These are phyloP conservation scores for Diaporthe vexans DNA, from an alignment of 2,329 filamentous ascomycete genomes.

Conservation along the genomic window DNA sequence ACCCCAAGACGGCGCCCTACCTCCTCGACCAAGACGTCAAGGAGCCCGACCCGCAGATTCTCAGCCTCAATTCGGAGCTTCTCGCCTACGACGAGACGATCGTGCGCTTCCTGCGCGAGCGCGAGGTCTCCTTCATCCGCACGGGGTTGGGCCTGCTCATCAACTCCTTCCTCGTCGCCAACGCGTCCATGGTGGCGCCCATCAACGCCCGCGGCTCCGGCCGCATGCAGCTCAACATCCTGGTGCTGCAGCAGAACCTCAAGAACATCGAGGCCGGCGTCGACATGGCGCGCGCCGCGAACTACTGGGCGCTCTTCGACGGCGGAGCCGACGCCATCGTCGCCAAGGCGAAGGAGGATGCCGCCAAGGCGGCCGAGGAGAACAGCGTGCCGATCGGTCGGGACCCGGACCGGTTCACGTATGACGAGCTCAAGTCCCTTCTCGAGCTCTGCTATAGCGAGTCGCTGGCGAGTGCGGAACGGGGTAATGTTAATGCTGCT, in stretches of 20 bases:
- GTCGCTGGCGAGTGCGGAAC: slow-evolving; percentile 74
- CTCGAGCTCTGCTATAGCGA: slow-evolving; percentile 79
- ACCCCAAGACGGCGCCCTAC: slow-evolving; percentile 72
- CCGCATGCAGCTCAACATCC: slow-evolving; percentile 93
- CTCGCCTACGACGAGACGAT: slow-evolving; percentile 90
- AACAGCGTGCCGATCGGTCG: slow-evolving; percentile 47
- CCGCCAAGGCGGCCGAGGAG: slow-evolving; percentile 52
- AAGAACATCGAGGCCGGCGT: slow-evolving; percentile 88
- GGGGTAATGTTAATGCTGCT: slow-evolving; percentile 76
- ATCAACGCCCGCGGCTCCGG: slow-evolving; percentile 89
- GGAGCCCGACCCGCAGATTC: slow-evolving; percentile 83
- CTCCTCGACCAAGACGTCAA: slow-evolving; percentile 79
- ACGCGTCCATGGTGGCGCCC: slow-evolving; percentile 77
- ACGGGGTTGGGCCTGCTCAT: slow-evolving; percentile 83
- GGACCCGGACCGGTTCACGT: slow-evolving; percentile 66
- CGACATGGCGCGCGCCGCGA: slow-evolving; percentile 72
- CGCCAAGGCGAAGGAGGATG: slow-evolving; percentile 68
- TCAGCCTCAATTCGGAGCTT: slow-evolving; percentile 87
- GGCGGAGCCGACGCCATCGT: slow-evolving; percentile 76
- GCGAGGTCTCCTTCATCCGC: slow-evolving; percentile 82
- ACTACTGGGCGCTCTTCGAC: slow-evolving; percentile 79
- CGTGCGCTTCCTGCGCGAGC: slow-evolving; percentile 77
- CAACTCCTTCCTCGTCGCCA: slow-evolving; percentile 82
- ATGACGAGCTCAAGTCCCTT: slow-evolving; percentile 76
- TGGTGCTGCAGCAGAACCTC: slow-evolving; percentile 95